Base-by-base conservation (phyloP, 805 yeast genomes). In the Yarrowia sp. region DNA sequence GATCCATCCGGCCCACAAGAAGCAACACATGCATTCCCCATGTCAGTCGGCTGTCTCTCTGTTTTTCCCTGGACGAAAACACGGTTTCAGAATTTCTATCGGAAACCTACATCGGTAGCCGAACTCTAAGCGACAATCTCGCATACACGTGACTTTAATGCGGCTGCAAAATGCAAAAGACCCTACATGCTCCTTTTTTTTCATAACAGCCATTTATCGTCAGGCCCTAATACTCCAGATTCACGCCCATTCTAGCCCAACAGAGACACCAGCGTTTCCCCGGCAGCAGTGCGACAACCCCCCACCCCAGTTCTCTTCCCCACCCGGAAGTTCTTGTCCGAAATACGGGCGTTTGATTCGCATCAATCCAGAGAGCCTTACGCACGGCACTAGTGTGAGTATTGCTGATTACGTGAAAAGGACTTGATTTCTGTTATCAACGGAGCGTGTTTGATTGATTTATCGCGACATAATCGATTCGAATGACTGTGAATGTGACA, bases 71-170 rank as follows among this genome's bases (percentile, higher is more conserved):
- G 20, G 8, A 7, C 4, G 19, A n/a, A 9, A n/a, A 14, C n/a
- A 39, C 24, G 24, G 14, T 20, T 44, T 13, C 30, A 19, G 33
- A n/a, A 34, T 12, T 17, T 24, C 10, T 10, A 33, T 47, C 20
- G 38, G 38, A 47, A 34, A 38, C 43, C 58, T 52, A 52, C 20
- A 38, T 52, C 15, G 19, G 8, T 52, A 20, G 34, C 43, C 17
- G 20, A 38, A 38, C 34, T 20, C 19, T 34, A 20, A 36, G 13
- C 24, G 43, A 52, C 58, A 52, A 52, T 52, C 58, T 52, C 43
- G 58, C 58, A 38, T 52, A 52, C 58, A 52, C 58, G 58, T 52
- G 58, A 52, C 58, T 52, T 6, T 20, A 38, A 52, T 52, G 58
- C 58, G 58, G 58, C 58, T 52, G 56, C 58, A 52, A 52, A 38